Evolutionary conservation across 768 basidiomycete species (phyloP).

Genomic region (Serendipita vermifera): DNA sequence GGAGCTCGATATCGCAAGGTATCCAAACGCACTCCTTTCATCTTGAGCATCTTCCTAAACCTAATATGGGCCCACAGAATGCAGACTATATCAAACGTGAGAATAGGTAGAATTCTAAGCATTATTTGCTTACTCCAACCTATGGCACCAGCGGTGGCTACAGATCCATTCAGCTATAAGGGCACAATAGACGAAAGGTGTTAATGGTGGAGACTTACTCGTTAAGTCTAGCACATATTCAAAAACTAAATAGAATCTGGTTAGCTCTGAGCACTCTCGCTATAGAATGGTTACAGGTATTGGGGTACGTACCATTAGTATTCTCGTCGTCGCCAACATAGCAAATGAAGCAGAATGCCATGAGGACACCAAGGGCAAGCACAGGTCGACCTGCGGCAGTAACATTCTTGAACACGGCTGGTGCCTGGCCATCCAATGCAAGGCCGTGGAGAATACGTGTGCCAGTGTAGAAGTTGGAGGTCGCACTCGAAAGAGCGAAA

Average conservation of each 20-base stretch:
- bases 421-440: slow-evolving; percentile 1
- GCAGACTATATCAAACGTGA: neutral
- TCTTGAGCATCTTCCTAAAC: neutral
- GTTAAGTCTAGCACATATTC: neutral
- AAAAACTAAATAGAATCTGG: neutral
- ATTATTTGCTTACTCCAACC: neutral
- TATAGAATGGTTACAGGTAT: too few relatives aligned
- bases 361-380: neutral
- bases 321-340: slow-evolving; percentile 5
- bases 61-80: slow-evolving; percentile 4
- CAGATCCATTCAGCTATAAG: neutral
- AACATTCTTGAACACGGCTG: neutral
- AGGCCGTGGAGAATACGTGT: neutral
- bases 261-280: too few relatives aligned
- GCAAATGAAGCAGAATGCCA: neutral
- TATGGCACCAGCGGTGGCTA: slow-evolving; percentile 1
- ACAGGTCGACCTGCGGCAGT: neutral
- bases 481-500: neutral
- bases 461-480: slow-evolving; percentile 1
- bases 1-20: neutral
- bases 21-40: neutral
- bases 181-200: neutral
- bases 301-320: neutral
- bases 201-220: slow-evolving; percentile 7
- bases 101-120: too few relatives aligned